A percentile compares a stretch with the other conserved stretches of the same genome.
Evolutionary conservation across 108 stramenopile genomes (phyloP).

Genomic region (Nannochloropsis salina): DNA sequence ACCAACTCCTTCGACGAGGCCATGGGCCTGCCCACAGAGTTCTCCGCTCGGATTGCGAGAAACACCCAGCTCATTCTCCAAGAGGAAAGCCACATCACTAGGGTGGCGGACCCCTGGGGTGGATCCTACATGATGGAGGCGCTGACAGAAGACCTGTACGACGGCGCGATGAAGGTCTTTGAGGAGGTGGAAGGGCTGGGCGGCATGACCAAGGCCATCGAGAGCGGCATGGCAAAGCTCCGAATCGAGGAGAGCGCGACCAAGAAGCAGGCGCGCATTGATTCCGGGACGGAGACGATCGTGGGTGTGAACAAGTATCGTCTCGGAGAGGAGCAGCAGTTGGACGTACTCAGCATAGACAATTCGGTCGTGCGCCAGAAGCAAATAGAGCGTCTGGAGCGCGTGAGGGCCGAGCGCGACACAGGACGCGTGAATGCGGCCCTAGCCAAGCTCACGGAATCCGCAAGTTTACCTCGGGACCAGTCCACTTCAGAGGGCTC

Average conservation of each 20-base stretch:
- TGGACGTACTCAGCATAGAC: constrained; percentile 78
- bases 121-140: constrained; percentile 96
- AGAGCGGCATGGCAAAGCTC: constrained; percentile 87
- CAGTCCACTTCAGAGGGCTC: constrained; percentile 66
- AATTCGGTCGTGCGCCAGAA: constrained; percentile 71
- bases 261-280: constrained; percentile 75
- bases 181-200: constrained; percentile 80
- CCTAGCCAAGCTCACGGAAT: constrained; percentile 63
- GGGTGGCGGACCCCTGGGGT: constrained; percentile 84
- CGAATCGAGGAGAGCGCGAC: constrained; percentile 94
- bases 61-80: constrained; percentile 85
- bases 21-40: constrained; percentile 88
- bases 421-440: constrained; percentile 61
- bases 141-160: constrained; percentile 81
- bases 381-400: constrained; percentile 64
- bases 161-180: constrained; percentile 78
- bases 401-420: constrained; percentile 67
- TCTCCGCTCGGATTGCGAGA: constrained; percentile 88
- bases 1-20: constrained; percentile 99
- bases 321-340: constrained; percentile 58
- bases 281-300: constrained; percentile 71
- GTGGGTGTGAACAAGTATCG: constrained; percentile 98
- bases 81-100: constrained; percentile 85
- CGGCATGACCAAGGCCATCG: constrained; percentile 94
- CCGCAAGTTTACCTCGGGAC: constrained; percentile 59